Conservation (phyloP, 208 protist species). For the Leishmania tropica region DNA sequence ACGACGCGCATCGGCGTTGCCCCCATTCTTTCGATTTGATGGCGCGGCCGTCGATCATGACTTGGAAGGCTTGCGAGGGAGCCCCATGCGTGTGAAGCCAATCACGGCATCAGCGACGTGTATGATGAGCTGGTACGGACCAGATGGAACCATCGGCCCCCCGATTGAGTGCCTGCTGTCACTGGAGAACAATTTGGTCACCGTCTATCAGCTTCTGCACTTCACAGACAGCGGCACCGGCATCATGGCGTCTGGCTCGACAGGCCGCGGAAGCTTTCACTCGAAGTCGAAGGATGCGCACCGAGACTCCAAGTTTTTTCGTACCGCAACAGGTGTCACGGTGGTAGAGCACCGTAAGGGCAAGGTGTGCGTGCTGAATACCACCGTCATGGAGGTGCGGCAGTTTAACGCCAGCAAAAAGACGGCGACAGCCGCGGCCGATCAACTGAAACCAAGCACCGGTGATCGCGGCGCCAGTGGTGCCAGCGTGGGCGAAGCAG, state of each 20-base stretch:
- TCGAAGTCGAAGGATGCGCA: not conserved
- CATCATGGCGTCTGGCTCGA: not conserved
- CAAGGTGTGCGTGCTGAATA: slow-evolving; percentile 21
- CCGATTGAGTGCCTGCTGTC: slow-evolving; percentile 43
- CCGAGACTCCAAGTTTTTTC: slow-evolving; percentile 10
- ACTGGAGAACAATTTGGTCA: slow-evolving; percentile 31
- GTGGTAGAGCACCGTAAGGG: slow-evolving; percentile 36
- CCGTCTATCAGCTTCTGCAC: slow-evolving; percentile 45
- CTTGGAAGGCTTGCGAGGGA: slow-evolving; percentile 45
- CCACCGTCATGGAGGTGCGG: slow-evolving; percentile 37
- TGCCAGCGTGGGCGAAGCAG: not conserved
- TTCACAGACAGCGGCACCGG: slow-evolving; percentile 6
- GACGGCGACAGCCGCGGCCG: not conserved
- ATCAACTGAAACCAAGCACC: too few relatives aligned
- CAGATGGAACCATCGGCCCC: slow-evolving; percentile 24
- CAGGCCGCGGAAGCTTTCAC: not conserved
- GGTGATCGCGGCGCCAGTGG: not conserved
- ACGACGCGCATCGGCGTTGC: not conserved
- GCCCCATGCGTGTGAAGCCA: slow-evolving; percentile 22
- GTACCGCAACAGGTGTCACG: slow-evolving; percentile 15
- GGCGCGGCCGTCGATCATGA: slow-evolving; percentile 25
- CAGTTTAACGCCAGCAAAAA: slow-evolving; percentile 36
- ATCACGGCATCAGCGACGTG: slow-evolving; percentile 36
- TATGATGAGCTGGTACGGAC: slow-evolving; percentile 41
- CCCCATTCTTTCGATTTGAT: not conserved